Evolutionary conservation across 2,329 filamentous ascomycete genomes (phyloP).

Genomic region (Diaporthe sp.): DNA sequence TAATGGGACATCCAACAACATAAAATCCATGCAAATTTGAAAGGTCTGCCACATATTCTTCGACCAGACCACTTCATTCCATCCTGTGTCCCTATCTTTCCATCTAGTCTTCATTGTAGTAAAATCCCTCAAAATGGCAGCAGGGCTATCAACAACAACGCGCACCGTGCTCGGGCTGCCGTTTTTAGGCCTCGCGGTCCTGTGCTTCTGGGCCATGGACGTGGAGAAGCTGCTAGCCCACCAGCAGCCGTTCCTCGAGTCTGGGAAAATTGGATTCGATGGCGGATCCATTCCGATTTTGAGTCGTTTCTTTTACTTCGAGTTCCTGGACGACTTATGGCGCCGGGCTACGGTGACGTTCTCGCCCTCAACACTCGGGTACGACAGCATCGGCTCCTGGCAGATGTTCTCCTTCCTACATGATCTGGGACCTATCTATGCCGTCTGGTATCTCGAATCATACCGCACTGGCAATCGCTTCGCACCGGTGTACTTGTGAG

Average conservation of each 20-base stretch:
- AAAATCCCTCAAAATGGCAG: not conserved
- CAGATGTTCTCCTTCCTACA: constrained; percentile 3
- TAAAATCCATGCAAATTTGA: not conserved
- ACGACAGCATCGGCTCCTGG: constrained; percentile 3
- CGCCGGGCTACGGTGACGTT: not conserved
- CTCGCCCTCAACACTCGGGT: not conserved
- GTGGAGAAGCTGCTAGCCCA: not conserved
- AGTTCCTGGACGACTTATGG: not conserved
- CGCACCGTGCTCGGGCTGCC: not conserved
- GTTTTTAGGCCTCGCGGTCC: not conserved
- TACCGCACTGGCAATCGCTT: not conserved
- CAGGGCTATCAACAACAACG: not conserved
- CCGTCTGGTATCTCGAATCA: not conserved
- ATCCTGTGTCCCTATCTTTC: not conserved
- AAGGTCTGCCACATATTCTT: too few species aligned
- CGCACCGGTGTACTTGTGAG: not conserved
- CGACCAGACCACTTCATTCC: not conserved
- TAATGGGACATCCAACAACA: not conserved
- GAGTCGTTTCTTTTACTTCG: not conserved
- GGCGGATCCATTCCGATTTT: not conserved
- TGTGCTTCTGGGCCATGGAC: not conserved
- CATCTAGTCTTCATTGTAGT: too few species aligned
- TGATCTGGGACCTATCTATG: not conserved
- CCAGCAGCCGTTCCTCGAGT: not conserved
- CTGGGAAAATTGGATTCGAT: not conserved